Percentiles rank a stretch among this genome's conserved stretches.
Conservation (phyloP, 345 rosid genomes). For the Boechera retrofracta region DNA sequence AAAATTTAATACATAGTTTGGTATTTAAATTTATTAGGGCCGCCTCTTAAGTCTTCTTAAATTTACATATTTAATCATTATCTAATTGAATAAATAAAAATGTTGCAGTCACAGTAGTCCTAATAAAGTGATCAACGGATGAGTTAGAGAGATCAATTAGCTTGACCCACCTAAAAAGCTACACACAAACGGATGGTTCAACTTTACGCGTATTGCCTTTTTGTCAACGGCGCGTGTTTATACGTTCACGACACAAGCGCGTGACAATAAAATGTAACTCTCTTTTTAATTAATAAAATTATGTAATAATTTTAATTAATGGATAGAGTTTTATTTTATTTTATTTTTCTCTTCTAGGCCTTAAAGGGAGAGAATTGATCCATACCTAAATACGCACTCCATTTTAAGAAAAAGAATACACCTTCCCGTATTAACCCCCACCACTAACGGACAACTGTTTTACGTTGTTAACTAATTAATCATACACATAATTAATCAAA, state of each 20-base stretch:
- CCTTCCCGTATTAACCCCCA: slow-evolving; percentile 24
- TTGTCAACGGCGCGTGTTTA: slow-evolving; percentile 40
- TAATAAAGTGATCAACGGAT: slow-evolving; percentile 34
- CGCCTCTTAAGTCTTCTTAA: neutral
- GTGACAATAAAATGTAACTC: neutral
- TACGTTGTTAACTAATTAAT: slow-evolving; percentile 29
- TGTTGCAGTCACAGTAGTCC: neutral
- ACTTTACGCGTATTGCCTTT: slow-evolving; percentile 21
- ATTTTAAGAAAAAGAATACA: neutral
- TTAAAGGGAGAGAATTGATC: neutral
- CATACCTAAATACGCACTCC: slow-evolving; percentile 6
- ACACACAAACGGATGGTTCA: slow-evolving; percentile 32
- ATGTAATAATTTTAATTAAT: neutral
- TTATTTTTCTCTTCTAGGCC: neutral
- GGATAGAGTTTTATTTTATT: neutral
- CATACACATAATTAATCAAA: slow-evolving; percentile 12
- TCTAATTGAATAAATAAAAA: neutral
- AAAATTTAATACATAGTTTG: neutral
- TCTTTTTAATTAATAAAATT: neutral
- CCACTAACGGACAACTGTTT: slow-evolving; percentile 35
- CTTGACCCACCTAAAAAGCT: slow-evolving; percentile 32
- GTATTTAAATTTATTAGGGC: neutral
- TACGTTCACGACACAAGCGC: slow-evolving; percentile 16
- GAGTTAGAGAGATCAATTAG: slow-evolving; percentile 16
- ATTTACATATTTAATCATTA: neutral